Conservation (phyloP, 805 yeast species). For the Ogataea methanolica region DNA sequence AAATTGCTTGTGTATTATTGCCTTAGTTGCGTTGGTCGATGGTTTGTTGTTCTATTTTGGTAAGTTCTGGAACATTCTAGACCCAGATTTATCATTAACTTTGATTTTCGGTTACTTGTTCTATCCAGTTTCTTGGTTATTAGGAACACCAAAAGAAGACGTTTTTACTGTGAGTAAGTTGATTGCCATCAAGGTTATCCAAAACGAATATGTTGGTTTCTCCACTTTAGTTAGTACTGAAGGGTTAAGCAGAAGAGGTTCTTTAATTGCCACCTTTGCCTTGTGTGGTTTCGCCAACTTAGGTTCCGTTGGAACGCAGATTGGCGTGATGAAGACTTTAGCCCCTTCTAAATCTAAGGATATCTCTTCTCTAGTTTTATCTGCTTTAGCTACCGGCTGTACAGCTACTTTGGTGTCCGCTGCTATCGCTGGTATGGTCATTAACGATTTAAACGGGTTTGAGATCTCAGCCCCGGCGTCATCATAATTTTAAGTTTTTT, state of each 20-base stretch:
- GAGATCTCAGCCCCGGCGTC: constrained; percentile 2
- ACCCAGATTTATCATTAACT: constrained; percentile 40
- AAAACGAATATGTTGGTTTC: constrained; percentile 58
- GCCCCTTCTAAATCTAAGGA: constrained; percentile 47
- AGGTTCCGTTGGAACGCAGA: constrained; percentile 57
- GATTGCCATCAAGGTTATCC: constrained; percentile 53
- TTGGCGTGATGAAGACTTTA: constrained; percentile 55
- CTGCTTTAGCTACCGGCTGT: constrained; percentile 49
- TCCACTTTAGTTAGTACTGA: constrained; percentile 30
- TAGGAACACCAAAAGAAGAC: constrained; percentile 53
- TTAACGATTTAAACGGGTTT: constrained; percentile 40
- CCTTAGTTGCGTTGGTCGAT: constrained; percentile 50
- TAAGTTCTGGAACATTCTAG: constrained; percentile 53
- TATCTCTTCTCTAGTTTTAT: constrained; percentile 40
- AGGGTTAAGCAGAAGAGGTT: constrained; percentile 43
- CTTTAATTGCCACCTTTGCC: constrained; percentile 54
- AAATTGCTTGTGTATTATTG: constrained; percentile 59
- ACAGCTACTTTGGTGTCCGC: constrained; percentile 49
- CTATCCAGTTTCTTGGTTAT: constrained; percentile 55
- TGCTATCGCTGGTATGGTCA: constrained; percentile 51
- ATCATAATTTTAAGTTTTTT: background rate
- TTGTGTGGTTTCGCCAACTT: constrained; percentile 61
- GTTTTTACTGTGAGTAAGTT: constrained; percentile 46
- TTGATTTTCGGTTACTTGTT: constrained; percentile 53
- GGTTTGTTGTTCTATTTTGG: constrained; percentile 59